Evolutionary conservation across 371 early-diverging fungal species (phyloP), one percentile per base, ranked within the genome.

Genomic region (Mortierella sp.): DNA sequence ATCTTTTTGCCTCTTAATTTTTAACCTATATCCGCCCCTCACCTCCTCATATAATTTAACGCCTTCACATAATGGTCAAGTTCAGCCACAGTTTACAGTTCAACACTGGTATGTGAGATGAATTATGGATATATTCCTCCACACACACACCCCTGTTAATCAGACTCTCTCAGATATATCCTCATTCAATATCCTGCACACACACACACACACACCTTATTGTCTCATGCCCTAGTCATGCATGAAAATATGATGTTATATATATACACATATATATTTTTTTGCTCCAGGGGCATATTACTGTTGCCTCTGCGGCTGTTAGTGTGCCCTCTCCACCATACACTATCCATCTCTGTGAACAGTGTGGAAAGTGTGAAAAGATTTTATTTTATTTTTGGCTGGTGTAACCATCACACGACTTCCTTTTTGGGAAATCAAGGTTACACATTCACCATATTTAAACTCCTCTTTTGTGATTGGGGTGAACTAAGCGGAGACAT

Each of bases 41-140:
- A 51, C 28, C 14, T 20, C 35, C n/a, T 37, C 45, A 51, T 12
- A 64, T 52, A 52, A 8, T 1, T 62, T 55, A 28, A 52, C 58
- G 39, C 24, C 49, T 60, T 52, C 11, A 22, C 20, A 52, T 52
- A 20, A 79, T 75, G 81, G 76, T 81, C 73, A 81, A 81, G 70
- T 81, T 81, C 55, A 81, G 81, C 61, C 81, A 81, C 45, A 75
- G 76, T 81, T 52, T 81, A 49, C 81, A 81, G 70, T 81, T 81
- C 73, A 81, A 81, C 61, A 73, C 81, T 66, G 81, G 81, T 81
- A 81, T 40, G 64, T 58, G 26, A 18, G 14, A 20, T 14, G 14
- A 28, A 16, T n/a, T 40, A 54, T 8, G 52, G 22, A 52, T 52
- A 24, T n/a, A 22, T 11, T 24, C 22, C 22, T n/a, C 52, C 10